Base-by-base conservation (phyloP, 148 eudicot species). In the Polygonum maritimum region DNA sequence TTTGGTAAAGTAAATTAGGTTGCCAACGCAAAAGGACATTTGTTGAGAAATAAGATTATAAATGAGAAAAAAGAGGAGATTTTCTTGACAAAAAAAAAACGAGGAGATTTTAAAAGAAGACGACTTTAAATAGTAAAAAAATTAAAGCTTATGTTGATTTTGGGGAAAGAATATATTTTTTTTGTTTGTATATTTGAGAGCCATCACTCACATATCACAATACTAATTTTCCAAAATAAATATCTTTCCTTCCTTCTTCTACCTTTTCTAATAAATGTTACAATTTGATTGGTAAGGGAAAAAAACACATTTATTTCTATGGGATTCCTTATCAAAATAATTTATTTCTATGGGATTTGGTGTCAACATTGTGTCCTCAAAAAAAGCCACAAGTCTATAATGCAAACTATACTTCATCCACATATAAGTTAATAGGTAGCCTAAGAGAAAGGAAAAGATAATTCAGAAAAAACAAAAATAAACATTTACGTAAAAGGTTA, bases 1-100 rank as follows among this genome's bases (percentile, higher is more conserved):
- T 63, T 33, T 13, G 89, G 85, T 85, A 94, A 94, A 89, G 98
- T 87, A 90, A 91, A 91, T 93, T 94, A 91, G 98, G 98, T 91
- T 89, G 97, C 89, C 97, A 91, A 89, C 88, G 85, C 92, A 84
- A 88, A 85, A 87, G 91, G 90, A 88, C 92, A 86, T 85, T 82
- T 82, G 80, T 82, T 82, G 78, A 76, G 80, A 71, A 82, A 82
- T 78, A 80, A 82, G 82, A 13, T 31, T 63, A 26, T 26, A 33
- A 63, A 63, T 63, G 18, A 21, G 63, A 55, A 62, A 63, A 63
- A 2, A 63, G 4, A 63, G 18, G 39, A 63, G 33, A 63, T 31
- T 63, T 26, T 7, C n/a, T n/a, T n/a, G n/a, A n/a, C n/a, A n/a
- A n/a, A n/a, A n/a, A n/a, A 55, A 62, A 63, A 63, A 2, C 31